Percentiles rank a stretch among this genome's conserved stretches.
Evolutionary conservation across 75 land plant species (phyloP).

Genomic region (Picea glauca): DNA sequence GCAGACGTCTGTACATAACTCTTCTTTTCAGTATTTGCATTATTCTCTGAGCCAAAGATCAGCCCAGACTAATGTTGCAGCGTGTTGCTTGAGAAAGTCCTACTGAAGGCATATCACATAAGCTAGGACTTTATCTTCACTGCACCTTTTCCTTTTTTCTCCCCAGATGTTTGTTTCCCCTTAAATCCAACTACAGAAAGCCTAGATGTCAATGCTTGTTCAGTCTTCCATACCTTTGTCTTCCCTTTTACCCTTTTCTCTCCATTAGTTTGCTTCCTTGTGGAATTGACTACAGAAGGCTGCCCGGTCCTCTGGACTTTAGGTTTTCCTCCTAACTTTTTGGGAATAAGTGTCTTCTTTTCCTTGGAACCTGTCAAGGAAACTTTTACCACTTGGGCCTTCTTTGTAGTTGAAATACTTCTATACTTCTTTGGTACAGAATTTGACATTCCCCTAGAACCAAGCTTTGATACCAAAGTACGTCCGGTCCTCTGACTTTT

Average conservation of each 20-base stretch:
- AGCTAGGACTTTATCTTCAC: no score
- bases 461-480: not conserved
- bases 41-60: no score
- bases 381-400: not conserved
- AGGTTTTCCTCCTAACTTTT: not conserved
- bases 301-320: not conserved
- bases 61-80: no score
- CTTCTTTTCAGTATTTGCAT: no score
- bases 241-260: not conserved
- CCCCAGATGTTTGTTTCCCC: constrained; percentile 4
- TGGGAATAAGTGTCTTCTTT: not conserved
- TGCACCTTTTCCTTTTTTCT: not conserved
- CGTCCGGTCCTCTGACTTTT: constrained; percentile 7
- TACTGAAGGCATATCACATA: no score
- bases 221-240: constrained; percentile 13
- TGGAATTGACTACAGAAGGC: not conserved
- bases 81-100: no score
- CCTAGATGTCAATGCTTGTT: constrained; percentile 7
- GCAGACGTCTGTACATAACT: no score
- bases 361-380: not conserved
- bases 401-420: not conserved
- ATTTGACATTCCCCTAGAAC: not conserved
- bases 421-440: not conserved
- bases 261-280: no score
- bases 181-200: constrained; percentile 14